Evolutionary conservation across 371 early-diverging fungal species (phyloP), one percentile per base, ranked within the genome.

Genomic region (Syncephalastrum sp.): DNA sequence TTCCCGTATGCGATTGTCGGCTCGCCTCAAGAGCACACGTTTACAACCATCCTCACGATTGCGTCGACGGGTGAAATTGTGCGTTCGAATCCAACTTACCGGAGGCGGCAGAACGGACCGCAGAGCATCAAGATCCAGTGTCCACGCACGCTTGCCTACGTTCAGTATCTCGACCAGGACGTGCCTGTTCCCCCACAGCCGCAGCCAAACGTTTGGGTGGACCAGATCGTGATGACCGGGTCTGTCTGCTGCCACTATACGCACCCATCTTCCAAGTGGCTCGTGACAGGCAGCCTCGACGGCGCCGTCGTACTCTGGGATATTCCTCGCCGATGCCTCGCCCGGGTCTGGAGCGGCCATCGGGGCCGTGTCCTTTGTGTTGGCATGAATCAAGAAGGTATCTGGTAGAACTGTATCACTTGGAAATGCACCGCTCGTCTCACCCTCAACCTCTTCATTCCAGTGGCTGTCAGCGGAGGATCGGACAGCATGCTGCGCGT

Each of bases 281-380:
- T 84, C 15, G 82, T 79, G 4, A 84, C 82, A 1, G 84, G 84
- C 13, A 75, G 74, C 23, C 54, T 84, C 47, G 74, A 82, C 55
- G 84, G 84, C 15, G 69, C 80, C 10, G 82, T 84, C 5, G 63
- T 77, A 0, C 67, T 84, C 1, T 81, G 84, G 82, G 72, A 84
- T 59, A 50, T 72, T 25, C 54, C 51, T 3, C 61, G 72, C 16
- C 56, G 60, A 29, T 43, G 61, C 2, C 47, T 74, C 15, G 66
- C 73, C 0, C 60, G 74, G 3, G 57, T 67, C 42, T 84, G 84
- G 84, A 65, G 75, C 5, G 81, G 74, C 3, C 75, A 79, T 42
- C 74, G 82, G 7, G 80, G 82, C 1, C 62, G 82, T n/a, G 82
- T 81, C 0, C 63, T 84, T 4, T 82, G 82, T 50, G 75, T 84